Percentiles rank a stretch among this genome's conserved stretches.
phyloP scores from a whole-genome alignment of 108 stramenopile species.

The Licmophora abbreviata region DNA sequence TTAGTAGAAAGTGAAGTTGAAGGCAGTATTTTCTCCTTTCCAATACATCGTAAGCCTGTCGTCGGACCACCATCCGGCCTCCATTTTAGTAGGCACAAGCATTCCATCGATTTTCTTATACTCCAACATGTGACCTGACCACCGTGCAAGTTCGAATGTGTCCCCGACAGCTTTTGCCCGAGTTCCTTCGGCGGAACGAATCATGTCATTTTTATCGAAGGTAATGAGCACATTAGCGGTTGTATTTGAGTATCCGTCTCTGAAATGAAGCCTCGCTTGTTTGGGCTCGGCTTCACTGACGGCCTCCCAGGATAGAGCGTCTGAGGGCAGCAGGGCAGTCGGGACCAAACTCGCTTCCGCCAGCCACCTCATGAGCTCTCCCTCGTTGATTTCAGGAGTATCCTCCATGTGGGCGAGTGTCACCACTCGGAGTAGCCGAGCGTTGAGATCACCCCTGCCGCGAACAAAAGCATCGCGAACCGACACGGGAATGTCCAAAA shows the following conservation, averaged over 20 bases:
- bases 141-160: not conserved
- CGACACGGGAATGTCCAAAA: not conserved
- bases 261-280: too few species aligned
- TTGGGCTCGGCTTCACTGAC: too few species aligned
- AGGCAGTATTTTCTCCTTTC: not conserved
- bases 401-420: not conserved
- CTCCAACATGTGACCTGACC: not conserved
- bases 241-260: too few species aligned
- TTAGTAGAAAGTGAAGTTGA: not conserved
- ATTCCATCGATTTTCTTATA: not conserved
- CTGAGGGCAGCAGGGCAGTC: not conserved
- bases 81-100: slow-evolving; percentile 1
- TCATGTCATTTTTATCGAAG: too few species aligned
- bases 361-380: not conserved
- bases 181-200: too few species aligned
- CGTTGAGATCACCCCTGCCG: not conserved
- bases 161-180: too few species aligned
- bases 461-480: slow-evolving; percentile 1
- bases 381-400: slow-evolving; percentile 2
- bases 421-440: not conserved
- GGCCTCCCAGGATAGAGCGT: too few species aligned
- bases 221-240: too few species aligned
- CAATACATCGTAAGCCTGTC: not conserved
- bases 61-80: not conserved
- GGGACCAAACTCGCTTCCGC: not conserved